Base-by-base conservation (phyloP, 2,329 filamentous ascomycete species). In the Gnomoniopsis smithogilvyi region DNA sequence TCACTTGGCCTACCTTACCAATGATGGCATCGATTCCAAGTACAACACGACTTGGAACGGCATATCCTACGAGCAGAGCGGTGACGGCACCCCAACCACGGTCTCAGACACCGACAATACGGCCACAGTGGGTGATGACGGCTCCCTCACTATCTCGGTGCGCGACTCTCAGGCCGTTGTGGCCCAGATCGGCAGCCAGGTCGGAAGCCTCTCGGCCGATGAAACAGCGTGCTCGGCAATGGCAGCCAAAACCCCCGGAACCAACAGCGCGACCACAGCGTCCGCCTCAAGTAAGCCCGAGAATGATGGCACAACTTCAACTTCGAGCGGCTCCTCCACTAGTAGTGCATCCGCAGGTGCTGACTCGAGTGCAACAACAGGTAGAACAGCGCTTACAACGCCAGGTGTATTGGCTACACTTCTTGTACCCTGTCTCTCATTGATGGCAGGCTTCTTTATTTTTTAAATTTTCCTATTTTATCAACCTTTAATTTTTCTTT, bases 1-100 rank as follows among this genome's bases (percentile, higher is more conserved):
- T n/a, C 76, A 74, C 63, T 68, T 81, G 21, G 74, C 78, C 3
- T 77, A 77, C 64, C 73, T 81, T 41, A 80, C 74, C n/a, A 75
- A 71, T 33, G 67, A 71, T 17, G 78, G 78, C 34, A 73, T 76
- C 11, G 78, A 80, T 57, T 69, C 73, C 8, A 72, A 73, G 15
- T 62, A 67, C 45, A 73, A 73, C 51, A 76, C 75, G 2, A 76
- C 73, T 8, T 82, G 74, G 73, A 78, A 80, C 65, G 78, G 78
- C 49, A 69, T 81, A 63, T 72, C 69, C 61, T 82, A 74, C 67
- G 75, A 77, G 65, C 62, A 69, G 50, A 74, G 71, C 60, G 67
- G 67, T 36, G 72, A 77, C 43, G 78, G 78, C 59, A 73, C 67
- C n/a, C 69, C 74, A 0, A 72, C 66, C 17, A 61, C 67, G 11